Evolutionary conservation across 75 land plant genomes (phyloP), one percentile per base, ranked within the genome.

Genomic region (Cunninghamia lanceolata): DNA sequence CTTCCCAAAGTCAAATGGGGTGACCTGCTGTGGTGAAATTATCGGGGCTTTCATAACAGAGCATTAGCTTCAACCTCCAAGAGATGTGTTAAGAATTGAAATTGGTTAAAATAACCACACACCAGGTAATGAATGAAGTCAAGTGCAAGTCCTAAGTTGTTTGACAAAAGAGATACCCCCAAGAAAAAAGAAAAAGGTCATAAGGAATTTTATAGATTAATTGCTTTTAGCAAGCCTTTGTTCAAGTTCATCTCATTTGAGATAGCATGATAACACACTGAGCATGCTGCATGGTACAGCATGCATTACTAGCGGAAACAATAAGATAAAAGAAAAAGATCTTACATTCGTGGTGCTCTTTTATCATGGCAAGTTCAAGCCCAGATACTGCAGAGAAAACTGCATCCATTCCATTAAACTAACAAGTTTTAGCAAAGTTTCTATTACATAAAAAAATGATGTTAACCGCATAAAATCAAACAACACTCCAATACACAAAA

Each of bases 351-450:
- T 89, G 89, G 13, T 74, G 88, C 2, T 84, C 84, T 83, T 78
- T 89, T 47, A 85, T 87, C 89, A 90, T 89, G 47, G 85, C 85
- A 36, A 91, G 79, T 84, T 89, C 86, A 30, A 91, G 87, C 13
- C 93, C 93, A 45, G 93, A 91, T n/a, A 91, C 92, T 34, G 93
- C 92, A 63, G 93, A 91, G 42, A 91, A 90, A 75, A 91, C 93
- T 91, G 86, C 70, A 86, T 1, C 25, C 63, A 79, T 79, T 79
- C n/a, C 82, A 84, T 82, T 47, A 42, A 10, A 50, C 10, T 30
- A 53, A 17, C 6, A 83, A 36, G 25, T 34, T 8, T 83, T 3
- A 83, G 63, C 21, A 54, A 83, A 53, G 32, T 13, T n/a, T 36
- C 28, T 28, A n/a, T n/a, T 50, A 50, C 13, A 47, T 35, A 1